Evolutionary conservation across 1,284 basidiomycete species (phyloP).

Genomic region (Stygiomarasmius scandens): DNA sequence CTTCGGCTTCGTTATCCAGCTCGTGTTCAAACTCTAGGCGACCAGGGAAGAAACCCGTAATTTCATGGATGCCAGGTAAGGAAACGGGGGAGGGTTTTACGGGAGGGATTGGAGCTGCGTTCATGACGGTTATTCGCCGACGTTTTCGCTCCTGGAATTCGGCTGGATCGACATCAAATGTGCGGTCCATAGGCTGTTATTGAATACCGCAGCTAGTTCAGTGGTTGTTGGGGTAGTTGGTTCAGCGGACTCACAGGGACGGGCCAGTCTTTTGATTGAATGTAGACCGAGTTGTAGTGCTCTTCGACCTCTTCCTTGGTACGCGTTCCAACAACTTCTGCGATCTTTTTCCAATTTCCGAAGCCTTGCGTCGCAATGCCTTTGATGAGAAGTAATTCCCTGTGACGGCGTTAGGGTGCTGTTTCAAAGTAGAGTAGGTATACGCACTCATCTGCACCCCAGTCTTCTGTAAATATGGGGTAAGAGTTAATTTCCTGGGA

Average conservation of each 20-base stretch:
- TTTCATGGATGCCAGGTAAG: conserved; percentile 92
- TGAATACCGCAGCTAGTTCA: conserved; percentile 9
- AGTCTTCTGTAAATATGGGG: conserved; percentile 93
- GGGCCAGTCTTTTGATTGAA: conserved; percentile 79
- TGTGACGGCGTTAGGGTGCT: conserved; percentile 30
- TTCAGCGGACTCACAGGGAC: conserved; percentile 58
- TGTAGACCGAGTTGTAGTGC: conserved; percentile 87
- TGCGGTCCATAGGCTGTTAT: conserved; percentile 62
- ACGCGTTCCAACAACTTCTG: conserved; percentile 93
- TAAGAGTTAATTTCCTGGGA: conserved; percentile 91
- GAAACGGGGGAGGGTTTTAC: conserved; percentile 86
- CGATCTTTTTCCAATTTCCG: conserved; percentile 97
- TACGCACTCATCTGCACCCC: conserved; percentile 95
- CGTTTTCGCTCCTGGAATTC: conserved; percentile 89
- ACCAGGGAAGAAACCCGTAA: conserved; percentile 93
- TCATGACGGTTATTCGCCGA: conserved; percentile 76
- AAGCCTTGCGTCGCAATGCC: conserved; percentile 89
- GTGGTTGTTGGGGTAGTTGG: not conserved
- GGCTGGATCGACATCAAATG: conserved; percentile 76
- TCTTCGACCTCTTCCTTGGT: conserved; percentile 93
- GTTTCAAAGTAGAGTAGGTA: not conserved
- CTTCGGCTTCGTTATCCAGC: conserved; percentile 94
- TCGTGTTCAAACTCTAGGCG: conserved; percentile 98
- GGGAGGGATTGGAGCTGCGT: conserved; percentile 51
- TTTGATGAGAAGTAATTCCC: conserved; percentile 90